Conservation (phyloP, 2,329 filamentous ascomycete genomes). For the Colletotrichum neosansevieriae region DNA sequence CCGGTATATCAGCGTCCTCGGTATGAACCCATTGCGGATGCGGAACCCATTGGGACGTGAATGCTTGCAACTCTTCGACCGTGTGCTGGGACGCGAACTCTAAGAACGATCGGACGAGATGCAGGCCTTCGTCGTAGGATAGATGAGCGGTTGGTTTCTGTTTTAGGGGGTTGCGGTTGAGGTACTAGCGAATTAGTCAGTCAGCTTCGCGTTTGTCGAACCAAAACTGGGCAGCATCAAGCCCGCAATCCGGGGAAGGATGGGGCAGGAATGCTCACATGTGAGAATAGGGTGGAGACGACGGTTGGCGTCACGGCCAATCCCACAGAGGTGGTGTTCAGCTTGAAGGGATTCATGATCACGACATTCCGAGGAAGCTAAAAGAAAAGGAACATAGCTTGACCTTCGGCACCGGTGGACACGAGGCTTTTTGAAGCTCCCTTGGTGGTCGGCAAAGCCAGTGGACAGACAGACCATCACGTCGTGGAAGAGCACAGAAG, state of each 20-base stretch:
- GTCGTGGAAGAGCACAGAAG: slow-evolving; percentile 21
- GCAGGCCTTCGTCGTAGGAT: slow-evolving; percentile 92
- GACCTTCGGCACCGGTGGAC: slow-evolving; percentile 7
- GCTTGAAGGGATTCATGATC: slow-evolving; percentile 60
- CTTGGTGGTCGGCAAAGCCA: slow-evolving; percentile 7
- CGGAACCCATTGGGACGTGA: slow-evolving; percentile 92
- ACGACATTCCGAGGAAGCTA: slow-evolving; percentile 1
- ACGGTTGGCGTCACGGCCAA: slow-evolving; percentile 90
- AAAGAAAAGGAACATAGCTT: background rate
- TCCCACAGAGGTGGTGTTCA: slow-evolving; percentile 85
- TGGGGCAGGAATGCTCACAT: slow-evolving; percentile 68
- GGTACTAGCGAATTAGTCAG: slow-evolving; percentile 67
- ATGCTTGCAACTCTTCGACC: slow-evolving; percentile 92
- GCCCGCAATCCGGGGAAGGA: slow-evolving; percentile 8
- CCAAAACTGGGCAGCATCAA: background rate
- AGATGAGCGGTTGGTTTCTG: slow-evolving; percentile 90
- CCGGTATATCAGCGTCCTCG: slow-evolving; percentile 75
- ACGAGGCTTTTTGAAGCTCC: slow-evolving; percentile 29
- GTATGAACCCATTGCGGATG: slow-evolving; percentile 88
- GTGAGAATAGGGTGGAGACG: slow-evolving; percentile 85
- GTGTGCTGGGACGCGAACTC: slow-evolving; percentile 87
- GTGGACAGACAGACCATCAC: slow-evolving; percentile 35
- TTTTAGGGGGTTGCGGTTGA: slow-evolving; percentile 80
- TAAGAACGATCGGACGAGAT: slow-evolving; percentile 88
- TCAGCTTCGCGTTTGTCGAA: background rate